Base-by-base conservation (phyloP, 495 filamentous ascomycete genomes). In the Haplographium delicatum region DNA sequence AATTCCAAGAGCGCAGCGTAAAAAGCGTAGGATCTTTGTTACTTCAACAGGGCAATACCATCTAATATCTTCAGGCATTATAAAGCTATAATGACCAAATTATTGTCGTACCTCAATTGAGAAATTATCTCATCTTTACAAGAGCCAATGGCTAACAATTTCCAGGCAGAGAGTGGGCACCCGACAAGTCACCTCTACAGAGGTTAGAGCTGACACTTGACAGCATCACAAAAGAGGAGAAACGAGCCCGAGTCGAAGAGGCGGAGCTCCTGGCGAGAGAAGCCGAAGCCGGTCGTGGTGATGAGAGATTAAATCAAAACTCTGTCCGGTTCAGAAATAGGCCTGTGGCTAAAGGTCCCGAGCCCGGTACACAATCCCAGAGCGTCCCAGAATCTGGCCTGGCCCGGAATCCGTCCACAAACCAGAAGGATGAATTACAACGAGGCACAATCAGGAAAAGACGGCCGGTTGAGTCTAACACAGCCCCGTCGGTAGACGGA, bases 181-280 rank as follows among this genome's bases (percentile, higher is more conserved):
- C 80, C 19, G 84, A 90, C 61, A 80, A 87, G 43, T 96, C 91
- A 41, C 93, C 93, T 26, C 70, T 98, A 19, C 93, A 97, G 64
- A 90, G 83, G 65, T 80, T 98, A 45, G 93, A 96, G 68, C 79
- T 85, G 31, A 89, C 88, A 44, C 72, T 96, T 49, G 82, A 80
- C 63, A 88, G 86, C 63, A 90, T 95, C 58, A 94, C 83, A 63
- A 95, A 95, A 64, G 89, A 94, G 59, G 90, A 95, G 61, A 95
- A 89, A 62, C 76, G 86, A 50, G 86, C 86, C 2, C 78, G 85
- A 40, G 79, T 85, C n/a, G 75, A 89, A 65, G 83, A 90, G 62
- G 85, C 86, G 1, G 90, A 96, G 60, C 68, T 73, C 43, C 72
- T 71, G 62, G 66, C 77, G 60, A 67, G 81, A 71, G 51, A 58